phyloP scores from a whole-genome alignment of 257 asterid species.

The Solanum corneliomulleri region DNA sequence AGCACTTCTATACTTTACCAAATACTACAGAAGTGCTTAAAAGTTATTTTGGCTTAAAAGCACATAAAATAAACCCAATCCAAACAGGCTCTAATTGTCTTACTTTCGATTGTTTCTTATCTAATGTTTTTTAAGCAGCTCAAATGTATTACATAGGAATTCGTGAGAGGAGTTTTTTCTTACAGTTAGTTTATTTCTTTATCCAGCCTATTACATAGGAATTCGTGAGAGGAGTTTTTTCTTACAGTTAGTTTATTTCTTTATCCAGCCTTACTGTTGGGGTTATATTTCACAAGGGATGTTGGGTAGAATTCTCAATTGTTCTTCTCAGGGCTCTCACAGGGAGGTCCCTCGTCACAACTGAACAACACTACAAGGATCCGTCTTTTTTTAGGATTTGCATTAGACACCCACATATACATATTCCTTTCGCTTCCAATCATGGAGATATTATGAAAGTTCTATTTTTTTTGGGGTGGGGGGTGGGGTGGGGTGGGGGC shows the following conservation, averaged over 20 bases:
- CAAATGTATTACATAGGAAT: neutral
- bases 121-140: neutral
- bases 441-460: neutral
- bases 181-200: neutral
- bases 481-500: no score
- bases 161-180: neutral
- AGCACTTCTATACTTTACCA: neutral
- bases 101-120: neutral
- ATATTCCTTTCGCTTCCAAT: neutral
- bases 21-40: neutral
- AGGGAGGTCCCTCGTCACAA: neutral
- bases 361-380: neutral
- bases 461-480: neutral
- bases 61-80: neutral
- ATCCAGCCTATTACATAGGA: neutral
- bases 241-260: neutral
- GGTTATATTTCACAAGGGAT: neutral
- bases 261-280: neutral
- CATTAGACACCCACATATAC: neutral
- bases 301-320: neutral
- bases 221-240: neutral
- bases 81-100: neutral
- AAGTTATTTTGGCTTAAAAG: neutral
- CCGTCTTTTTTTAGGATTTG: neutral
- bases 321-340: neutral